Conservation (phyloP, 2,329 filamentous ascomycete species). For the Plenodomus biglobosus region DNA sequence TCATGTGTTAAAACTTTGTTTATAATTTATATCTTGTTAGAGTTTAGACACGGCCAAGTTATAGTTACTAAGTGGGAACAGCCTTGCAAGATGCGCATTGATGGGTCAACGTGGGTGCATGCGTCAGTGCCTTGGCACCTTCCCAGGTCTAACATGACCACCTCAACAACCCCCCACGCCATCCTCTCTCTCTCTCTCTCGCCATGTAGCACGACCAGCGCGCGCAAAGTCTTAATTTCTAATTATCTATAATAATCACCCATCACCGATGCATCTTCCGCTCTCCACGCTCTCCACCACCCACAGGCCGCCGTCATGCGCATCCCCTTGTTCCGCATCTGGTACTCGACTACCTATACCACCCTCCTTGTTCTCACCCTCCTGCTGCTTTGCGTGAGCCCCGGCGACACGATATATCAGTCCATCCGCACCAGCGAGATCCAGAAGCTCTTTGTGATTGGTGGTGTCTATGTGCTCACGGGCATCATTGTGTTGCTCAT, state of each 20-base stretch:
- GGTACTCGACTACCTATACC: slow-evolving; percentile 78
- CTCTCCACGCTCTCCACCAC: slow-evolving; percentile 5
- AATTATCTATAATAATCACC: slow-evolving; percentile 15
- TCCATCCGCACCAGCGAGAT: slow-evolving; percentile 66
- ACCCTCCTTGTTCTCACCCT: slow-evolving; percentile 73
- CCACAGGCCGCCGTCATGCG: slow-evolving; percentile 36
- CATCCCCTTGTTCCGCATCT: slow-evolving; percentile 69
- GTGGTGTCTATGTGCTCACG: slow-evolving; percentile 73
- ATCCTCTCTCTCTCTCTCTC: slow-evolving; percentile 11
- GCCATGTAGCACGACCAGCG: slow-evolving; percentile 21
- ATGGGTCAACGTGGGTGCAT: slow-evolving; percentile 4
- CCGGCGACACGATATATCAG: slow-evolving; percentile 76
- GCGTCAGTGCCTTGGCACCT: slow-evolving; percentile 25
- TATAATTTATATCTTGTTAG: too few relatives aligned
- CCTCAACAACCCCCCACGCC: slow-evolving; percentile 12
- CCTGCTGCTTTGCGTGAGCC: slow-evolving; percentile 75
- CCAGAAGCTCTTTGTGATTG: slow-evolving; percentile 82
- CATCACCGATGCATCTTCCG: slow-evolving; percentile 21
- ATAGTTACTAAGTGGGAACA: neutral
- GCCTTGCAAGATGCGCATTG: neutral
- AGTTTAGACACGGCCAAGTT: too few relatives aligned
- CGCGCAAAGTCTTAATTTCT: slow-evolving; percentile 23
- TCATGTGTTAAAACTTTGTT: too few relatives aligned
- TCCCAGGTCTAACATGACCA: slow-evolving; percentile 12
- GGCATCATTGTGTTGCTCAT: slow-evolving; percentile 70